A percentile compares a stretch with the other conserved stretches of the same genome.
Evolutionary conservation across 106 monocot species (phyloP).

Genomic region (Dioscorea dumetorum): DNA sequence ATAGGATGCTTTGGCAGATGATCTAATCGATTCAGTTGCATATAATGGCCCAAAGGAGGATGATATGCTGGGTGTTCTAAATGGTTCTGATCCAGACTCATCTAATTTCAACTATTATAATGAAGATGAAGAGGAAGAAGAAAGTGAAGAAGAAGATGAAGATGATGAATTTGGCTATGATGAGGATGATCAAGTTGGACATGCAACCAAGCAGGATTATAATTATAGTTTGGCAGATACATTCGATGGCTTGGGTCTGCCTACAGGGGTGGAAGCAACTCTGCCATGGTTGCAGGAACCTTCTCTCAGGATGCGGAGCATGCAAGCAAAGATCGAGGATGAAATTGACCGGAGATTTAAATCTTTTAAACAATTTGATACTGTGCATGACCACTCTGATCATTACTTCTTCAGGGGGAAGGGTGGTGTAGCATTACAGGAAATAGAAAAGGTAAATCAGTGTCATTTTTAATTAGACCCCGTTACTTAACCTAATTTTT

Average conservation of each 20-base stretch:
- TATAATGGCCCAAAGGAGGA: neutral
- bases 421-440: neutral
- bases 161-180: constrained; percentile 5
- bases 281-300: constrained; percentile 54
- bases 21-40: neutral
- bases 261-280: constrained; percentile 49
- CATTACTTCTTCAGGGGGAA: constrained; percentile 39
- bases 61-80: neutral
- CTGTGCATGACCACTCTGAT: constrained; percentile 42
- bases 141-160: neutral
- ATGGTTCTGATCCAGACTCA: neutral
- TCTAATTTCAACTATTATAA: neutral
- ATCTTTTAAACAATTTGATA: constrained; percentile 73
- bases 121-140: neutral
- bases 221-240: constrained; percentile 33
- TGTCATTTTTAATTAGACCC: neutral
- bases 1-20: neutral
- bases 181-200: constrained; percentile 16
- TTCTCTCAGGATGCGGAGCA: constrained; percentile 1
- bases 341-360: constrained; percentile 39
- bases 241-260: constrained; percentile 57
- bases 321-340: constrained; percentile 20
- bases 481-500: neutral
- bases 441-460: neutral
- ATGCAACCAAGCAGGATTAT: constrained; percentile 10